These are phyloP conservation scores for Eucalyptus albens DNA, from an alignment of 345 rosid genomes.

Conservation along the genomic window DNA sequence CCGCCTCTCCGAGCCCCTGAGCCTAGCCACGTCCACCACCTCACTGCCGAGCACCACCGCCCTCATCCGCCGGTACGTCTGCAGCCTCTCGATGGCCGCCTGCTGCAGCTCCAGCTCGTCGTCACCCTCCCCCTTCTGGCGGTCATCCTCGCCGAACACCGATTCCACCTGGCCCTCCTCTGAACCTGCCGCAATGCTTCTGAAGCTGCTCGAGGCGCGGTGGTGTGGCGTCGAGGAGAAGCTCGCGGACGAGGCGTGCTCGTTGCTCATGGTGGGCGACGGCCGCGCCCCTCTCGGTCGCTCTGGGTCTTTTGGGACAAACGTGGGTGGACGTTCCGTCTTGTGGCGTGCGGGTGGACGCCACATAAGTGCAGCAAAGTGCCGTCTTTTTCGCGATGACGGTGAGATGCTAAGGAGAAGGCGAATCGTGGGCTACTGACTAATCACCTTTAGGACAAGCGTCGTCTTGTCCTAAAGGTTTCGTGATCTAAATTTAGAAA, in stretches of 20 bases:
- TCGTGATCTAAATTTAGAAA: not conserved
- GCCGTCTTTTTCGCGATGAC: not conserved
- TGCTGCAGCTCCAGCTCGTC: conserved; percentile 1
- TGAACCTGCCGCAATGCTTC: not conserved
- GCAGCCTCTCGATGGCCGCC: conserved; percentile 8
- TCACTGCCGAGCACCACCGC: not conserved
- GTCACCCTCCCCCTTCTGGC: not conserved
- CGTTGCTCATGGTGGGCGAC: not conserved
- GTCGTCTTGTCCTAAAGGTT: not conserved
- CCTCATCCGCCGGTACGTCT: not conserved
- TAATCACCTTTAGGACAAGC: not conserved
- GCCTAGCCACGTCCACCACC: conserved; percentile 4
- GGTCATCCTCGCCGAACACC: not conserved
- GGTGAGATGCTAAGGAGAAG: not conserved
- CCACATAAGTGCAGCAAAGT: not conserved
- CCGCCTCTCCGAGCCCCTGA: conserved; percentile 1
- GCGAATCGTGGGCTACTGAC: not conserved
- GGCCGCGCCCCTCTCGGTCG: not conserved
- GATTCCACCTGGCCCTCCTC: not conserved
- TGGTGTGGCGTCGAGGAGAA: not conserved
- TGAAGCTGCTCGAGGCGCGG: not conserved
- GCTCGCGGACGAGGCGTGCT: not conserved
- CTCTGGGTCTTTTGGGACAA: not conserved
- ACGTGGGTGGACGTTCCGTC: not conserved
- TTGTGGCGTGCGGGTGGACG: not conserved